Base-by-base conservation (phyloP, 1,139 yeast genomes). In the Sugiyamaella pinicola region DNA sequence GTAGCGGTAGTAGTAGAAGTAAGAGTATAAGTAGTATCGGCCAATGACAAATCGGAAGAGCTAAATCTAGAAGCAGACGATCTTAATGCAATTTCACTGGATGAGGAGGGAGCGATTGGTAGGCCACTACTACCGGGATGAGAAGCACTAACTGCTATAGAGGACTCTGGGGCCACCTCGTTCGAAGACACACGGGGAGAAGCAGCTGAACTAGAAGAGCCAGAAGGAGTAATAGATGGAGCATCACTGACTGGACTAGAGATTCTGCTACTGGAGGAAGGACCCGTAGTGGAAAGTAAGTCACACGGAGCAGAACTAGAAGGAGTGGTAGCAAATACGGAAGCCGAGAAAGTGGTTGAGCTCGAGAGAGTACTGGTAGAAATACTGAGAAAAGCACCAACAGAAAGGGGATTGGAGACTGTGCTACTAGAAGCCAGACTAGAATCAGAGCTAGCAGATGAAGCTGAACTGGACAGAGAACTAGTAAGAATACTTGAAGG, bases 221-320 rank as follows among this genome's bases (percentile, higher is more conserved):
- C 15, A 13, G 34, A 26, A 17, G 15, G 18, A 42, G 22, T 53
- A 41, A 17, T 51, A 28, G 38, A 35, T 45, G 13, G 53, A 43
- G 29, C 33, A 35, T 38, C 50, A 50, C 17, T 13, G n/a, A 10
- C 21, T 52, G 49, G 17, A 56, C 55, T 22, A 53, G 47, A 3
- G 21, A n/a, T n/a, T 13, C 52, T 37, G 45, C 34, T 43, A 13
- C 48, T 33, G 31, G 48, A 24, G 26, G 45, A 26, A 15, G 52
- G 18, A 31, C 9, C 49, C 17, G 47, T n/a, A n/a, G n/a, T n/a
- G n/a, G n/a, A n/a, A n/a, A n/a, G n/a, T n/a, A n/a, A n/a, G n/a
- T n/a, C n/a, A n/a, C n/a, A n/a, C n/a, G n/a, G 18, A 29, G 48
- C 44, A 15, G 51, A 35, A 31, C 46, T 48, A 17, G 49, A 35